Base-by-base conservation (phyloP, 176 grass and related monocot species). In the Saccharum spontaneum region DNA sequence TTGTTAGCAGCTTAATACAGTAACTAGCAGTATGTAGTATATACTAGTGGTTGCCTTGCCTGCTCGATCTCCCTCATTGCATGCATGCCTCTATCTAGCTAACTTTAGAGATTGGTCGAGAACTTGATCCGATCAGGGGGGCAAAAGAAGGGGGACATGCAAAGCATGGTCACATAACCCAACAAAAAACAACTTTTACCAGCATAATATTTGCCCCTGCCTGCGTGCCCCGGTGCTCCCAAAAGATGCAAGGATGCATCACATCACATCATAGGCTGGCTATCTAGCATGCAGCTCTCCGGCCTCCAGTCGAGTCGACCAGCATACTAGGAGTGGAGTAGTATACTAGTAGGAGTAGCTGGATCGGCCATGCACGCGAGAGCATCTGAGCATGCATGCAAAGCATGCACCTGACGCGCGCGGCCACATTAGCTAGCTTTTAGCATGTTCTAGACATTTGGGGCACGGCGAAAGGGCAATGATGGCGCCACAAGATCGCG, bases 101-200 rank as follows among this genome's bases (percentile, higher is more conserved):
- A 52, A 28, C 59, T 76, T 55, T 57, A 48, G 23, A 30, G 10
- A 40, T 23, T 3, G 15, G 59, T 62, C 59, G 59, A 62, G 59
- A 26, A 5, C 59, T 10, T 66, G 63, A 33, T 20, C 82, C 20
- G 23, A 72, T 45, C 17, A 23, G 17, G 52, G 18, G 20, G 13
- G 18, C 28, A 13, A 61, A 69, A 73, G 6, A 3, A 31, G 1
- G 70, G 70, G 87, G 79, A 79, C 87, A 59, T 22, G 50, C 50
- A 40, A 37, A 37, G 75, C 52, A 84, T 49, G 9, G 83, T 88
- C 87, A 85, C 76, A 89, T 85, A 80, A 89, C 69, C 82, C 82
- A 89, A 89, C 76, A 85, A 89, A 89, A 85, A 80, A 67, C 69
- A 67, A 85, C 82, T 89, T 89, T 89, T 80, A 55, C 60, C 37